A percentile compares a stretch with the other conserved stretches of the same genome.
These are phyloP conservation scores for Acanthamoeba healyi DNA, from an alignment of 208 protist genomes.

Conservation along the genomic window DNA sequence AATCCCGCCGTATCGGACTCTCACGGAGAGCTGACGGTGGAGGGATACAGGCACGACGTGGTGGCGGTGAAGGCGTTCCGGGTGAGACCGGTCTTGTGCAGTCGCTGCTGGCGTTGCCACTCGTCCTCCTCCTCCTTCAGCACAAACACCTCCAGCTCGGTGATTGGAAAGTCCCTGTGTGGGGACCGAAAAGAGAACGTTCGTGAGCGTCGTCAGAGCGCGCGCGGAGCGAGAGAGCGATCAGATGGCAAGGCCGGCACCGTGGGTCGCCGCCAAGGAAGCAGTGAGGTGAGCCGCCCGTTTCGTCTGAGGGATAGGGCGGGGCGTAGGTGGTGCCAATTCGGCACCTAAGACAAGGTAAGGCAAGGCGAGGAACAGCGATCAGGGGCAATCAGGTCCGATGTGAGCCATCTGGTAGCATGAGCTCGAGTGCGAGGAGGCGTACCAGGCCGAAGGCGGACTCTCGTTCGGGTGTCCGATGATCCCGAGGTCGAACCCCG, in stretches of 20 bases:
- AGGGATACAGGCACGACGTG: too few species aligned
- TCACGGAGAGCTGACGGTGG: too few species aligned
- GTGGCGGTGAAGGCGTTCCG: background rate
- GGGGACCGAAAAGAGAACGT: background rate
- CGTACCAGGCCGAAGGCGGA: conserved; percentile 8
- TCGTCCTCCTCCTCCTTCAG: conserved; percentile 1
- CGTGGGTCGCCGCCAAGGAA: background rate
- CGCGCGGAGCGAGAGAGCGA: background rate
- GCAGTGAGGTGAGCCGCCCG: background rate
- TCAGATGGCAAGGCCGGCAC: too few species aligned
- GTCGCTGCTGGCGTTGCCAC: background rate
- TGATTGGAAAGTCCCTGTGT: conserved; percentile 5
- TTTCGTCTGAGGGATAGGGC: background rate
- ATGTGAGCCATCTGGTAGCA: too few species aligned
- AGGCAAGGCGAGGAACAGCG: background rate
- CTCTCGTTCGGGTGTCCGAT: background rate
- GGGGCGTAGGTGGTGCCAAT: conserved; percentile 9
- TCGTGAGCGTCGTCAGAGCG: background rate
- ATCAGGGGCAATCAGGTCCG: background rate
- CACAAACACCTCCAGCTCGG: conserved; percentile 17
- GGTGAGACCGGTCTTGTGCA: background rate
- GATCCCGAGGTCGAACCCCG: conserved; percentile 28
- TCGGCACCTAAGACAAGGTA: background rate
- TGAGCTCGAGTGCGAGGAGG: too few species aligned
- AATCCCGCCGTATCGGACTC: too few species aligned